These are phyloP conservation scores for Lasiosphaeriaceae sp. DNA, from an alignment of 495 filamentous ascomycete genomes.

Conservation along the genomic window DNA sequence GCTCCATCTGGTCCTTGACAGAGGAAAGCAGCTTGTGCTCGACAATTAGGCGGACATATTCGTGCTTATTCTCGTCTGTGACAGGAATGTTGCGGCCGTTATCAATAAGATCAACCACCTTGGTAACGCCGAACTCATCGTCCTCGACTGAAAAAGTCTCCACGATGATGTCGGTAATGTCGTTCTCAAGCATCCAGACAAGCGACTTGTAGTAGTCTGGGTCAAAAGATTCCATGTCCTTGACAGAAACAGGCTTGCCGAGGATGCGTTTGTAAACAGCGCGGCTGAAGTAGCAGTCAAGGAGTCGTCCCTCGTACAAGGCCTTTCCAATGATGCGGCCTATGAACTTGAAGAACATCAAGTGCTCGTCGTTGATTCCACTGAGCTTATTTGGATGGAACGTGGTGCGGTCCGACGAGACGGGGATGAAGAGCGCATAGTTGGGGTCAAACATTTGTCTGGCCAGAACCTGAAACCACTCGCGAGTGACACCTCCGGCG, in stretches of 20 bases:
- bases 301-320: constrained; percentile 89
- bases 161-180: constrained; percentile 98
- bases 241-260: constrained; percentile 89
- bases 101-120: constrained; percentile 80
- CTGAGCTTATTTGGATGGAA: constrained; percentile 97
- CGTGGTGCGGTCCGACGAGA: constrained; percentile 96
- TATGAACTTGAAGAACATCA: constrained; percentile 99
- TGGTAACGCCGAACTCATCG: constrained; percentile 84
- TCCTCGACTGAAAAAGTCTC: constrained; percentile 94
- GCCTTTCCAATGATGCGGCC: constrained; percentile 98
- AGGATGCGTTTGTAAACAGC: constrained; percentile 98
- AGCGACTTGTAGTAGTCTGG: constrained; percentile 99
- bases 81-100: constrained; percentile 90
- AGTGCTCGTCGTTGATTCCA: constrained; percentile 89
- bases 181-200: constrained; percentile 96
- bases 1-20: constrained; percentile 88
- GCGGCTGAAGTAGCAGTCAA: constrained; percentile 98
- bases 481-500: constrained; percentile 93
- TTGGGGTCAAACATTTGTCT: constrained; percentile 99
- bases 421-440: constrained; percentile 92
- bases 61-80: constrained; percentile 97
- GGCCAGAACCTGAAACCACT: constrained; percentile 98
- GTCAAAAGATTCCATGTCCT: constrained; percentile 99
- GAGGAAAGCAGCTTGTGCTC: constrained; percentile 88
- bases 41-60: constrained; percentile 91